These are phyloP conservation scores for Miamiensis avidus DNA, from an alignment of 169 alveolate species.

Conservation along the genomic window DNA sequence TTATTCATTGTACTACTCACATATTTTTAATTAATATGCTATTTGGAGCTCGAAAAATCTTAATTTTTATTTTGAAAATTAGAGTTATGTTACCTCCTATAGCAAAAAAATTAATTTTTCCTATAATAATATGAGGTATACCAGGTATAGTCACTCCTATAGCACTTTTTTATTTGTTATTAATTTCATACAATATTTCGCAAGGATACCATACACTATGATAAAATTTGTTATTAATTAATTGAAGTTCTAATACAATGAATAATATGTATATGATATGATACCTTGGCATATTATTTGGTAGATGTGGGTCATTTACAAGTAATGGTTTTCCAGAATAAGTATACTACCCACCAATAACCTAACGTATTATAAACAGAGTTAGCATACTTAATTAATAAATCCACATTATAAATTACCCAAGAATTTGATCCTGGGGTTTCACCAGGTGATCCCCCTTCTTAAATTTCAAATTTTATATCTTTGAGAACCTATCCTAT, in stretches of 20 bases:
- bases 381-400: background rate
- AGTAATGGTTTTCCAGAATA: constrained; percentile 74
- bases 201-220: constrained; percentile 47
- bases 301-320: constrained; percentile 82
- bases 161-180: constrained; percentile 8
- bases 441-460: background rate
- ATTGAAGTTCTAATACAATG: background rate
- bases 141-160: constrained; percentile 64
- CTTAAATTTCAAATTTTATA: background rate
- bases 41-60: background rate
- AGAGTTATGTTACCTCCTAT: constrained; percentile 43
- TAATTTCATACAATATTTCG: constrained; percentile 22
- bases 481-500: background rate
- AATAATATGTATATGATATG: too few species aligned
- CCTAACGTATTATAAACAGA: background rate
- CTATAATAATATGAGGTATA: constrained; percentile 61
- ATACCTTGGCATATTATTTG: constrained; percentile 55
- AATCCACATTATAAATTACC: background rate
- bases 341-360: constrained; percentile 74
- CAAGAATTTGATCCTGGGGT: background rate
- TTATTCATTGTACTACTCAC: too few species aligned
- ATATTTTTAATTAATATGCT: too few species aligned
- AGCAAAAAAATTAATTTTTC: constrained; percentile 59
- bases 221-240: too few species aligned
- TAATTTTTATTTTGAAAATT: too few species aligned